Evolutionary conservation across 805 yeast genomes (phyloP).

Genomic region (Lipomyces kockii): DNA sequence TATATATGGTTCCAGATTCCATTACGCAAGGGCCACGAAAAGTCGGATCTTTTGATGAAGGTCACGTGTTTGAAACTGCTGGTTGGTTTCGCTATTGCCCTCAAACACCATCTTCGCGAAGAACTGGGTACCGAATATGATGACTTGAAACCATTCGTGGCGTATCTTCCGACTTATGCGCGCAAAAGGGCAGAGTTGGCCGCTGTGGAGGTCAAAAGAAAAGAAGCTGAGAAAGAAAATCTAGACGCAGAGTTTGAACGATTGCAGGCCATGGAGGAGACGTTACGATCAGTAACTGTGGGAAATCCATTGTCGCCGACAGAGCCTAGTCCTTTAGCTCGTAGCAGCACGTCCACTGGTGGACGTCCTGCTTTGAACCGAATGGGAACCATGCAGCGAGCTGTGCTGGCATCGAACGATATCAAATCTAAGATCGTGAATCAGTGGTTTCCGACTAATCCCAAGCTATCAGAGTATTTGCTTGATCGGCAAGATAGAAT

Average conservation of each 20-base stretch:
- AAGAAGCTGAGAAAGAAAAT: slow-evolving; percentile 3
- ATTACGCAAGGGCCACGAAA: slow-evolving; percentile 28
- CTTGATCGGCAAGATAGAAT: slow-evolving; percentile 33
- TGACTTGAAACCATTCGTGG: slow-evolving; percentile 31
- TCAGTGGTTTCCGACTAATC: slow-evolving; percentile 16
- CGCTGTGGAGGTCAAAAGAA: slow-evolving; percentile 7
- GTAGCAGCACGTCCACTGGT: neutral
- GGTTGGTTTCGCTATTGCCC: slow-evolving; percentile 32
- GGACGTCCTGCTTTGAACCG: neutral
- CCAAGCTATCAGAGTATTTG: slow-evolving; percentile 29
- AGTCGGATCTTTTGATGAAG: slow-evolving; percentile 23
- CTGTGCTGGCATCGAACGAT: slow-evolving; percentile 6
- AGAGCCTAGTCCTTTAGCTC: neutral
- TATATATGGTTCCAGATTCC: slow-evolving; percentile 33
- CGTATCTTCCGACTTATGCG: slow-evolving; percentile 36
- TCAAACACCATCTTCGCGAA: slow-evolving; percentile 37
- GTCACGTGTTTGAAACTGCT: slow-evolving; percentile 25
- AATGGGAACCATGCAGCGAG: neutral
- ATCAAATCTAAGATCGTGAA: slow-evolving; percentile 11
- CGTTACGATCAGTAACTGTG: neutral
- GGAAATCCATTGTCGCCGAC: neutral
- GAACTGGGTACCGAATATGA: slow-evolving; percentile 36
- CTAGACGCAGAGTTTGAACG: slow-evolving; percentile 13
- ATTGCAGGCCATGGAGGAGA: slow-evolving; percentile 19
- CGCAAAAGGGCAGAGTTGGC: slow-evolving; percentile 23